Base-by-base conservation (phyloP, 768 basidiomycete genomes). In the Tephrocybe sp. region DNA sequence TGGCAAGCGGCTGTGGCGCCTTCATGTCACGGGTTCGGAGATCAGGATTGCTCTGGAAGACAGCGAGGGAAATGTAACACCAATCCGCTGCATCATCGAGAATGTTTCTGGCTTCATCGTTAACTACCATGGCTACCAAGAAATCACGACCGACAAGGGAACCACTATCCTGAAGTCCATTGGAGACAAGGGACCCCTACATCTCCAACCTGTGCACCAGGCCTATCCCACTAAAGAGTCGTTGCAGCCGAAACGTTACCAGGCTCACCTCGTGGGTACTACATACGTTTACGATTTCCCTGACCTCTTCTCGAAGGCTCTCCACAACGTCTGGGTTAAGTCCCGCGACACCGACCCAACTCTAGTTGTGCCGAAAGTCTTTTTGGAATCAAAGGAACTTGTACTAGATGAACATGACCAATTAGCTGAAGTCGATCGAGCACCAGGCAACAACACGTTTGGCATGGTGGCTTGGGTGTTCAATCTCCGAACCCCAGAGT, bases 261-360 rank as follows among this genome's bases (percentile, higher is more conserved):
- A 98, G 65, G 97, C 97, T 19, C 97, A 99, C 69, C 82, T 98
- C 51, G 87, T 97, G 58, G 97, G 97, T 45, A 99, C 97, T 25
- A 99, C 97, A 43, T 99, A 98, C 66, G 95, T 90, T 26, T 98
- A 98, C 70, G 97, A 98, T 71, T 99, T 98, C 87, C 97, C 97
- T 34, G 97, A 97, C 61, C 83, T 99, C 55, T 99, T 98, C 79
- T 87, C 94, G 31, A 98, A 98, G 73, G 94, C 96, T 6, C 75
- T 98, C 52, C 89, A 93, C 62, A 92, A 94, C 61, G 79, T 93
- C 54, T 99, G 97, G 97, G 73, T 80, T 55, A 84, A 86, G 59
- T 83, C 83, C 36, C 82, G 87, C 32, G 68, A 72, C 32, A 70
- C 68, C 22, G 81, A 90, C 61, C 73, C 91, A 11, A 79, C 83